Base-by-base conservation (phyloP, 306 rosid genomes). In the Urtica urens region DNA sequence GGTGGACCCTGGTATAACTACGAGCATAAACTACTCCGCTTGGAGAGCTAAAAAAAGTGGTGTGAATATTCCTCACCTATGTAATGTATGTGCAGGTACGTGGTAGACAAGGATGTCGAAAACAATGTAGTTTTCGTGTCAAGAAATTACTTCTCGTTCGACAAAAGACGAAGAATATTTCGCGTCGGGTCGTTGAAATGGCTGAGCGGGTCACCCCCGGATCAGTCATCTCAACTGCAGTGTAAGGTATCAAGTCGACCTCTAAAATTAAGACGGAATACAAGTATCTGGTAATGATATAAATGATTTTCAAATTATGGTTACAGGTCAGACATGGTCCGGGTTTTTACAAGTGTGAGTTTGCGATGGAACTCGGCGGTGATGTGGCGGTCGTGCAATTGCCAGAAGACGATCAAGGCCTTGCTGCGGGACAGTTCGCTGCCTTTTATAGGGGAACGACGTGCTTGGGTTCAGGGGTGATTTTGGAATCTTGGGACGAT, bases 321-420 rank as follows among this genome's bases (percentile, higher is more conserved):
- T 67, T 65, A 73, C 74, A 90, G 97, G 97, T 84, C 39, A 82
- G 97, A 62, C 97, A 90, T 51, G 97, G 95, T 58, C 97, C 95
- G 8, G 75, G 74, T 10, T 77, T 90, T 58, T 77, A 77, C 42
- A 44, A 68, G 41, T 90, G 97, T 59, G 71, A 63, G 52, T 66
- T 90, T 35, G 55, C 42, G 18, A 64, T 82, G 75, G 92, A 84
- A 69, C 58, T 41, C 25, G 60, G 57, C 50, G 69, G 57, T 60
- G 80, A 70, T 47, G 38, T 78, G 31, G 94, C 85, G 22, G 81
- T 84, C 1, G 95, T 84, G 60, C 63, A 25, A 30, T 69, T 84
- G 64, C 69, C 74, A 33, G 79, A 71, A 48, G 95, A 90, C 55
- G 97, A 84, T 62, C 97, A 84, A 67, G 97, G 97, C 55, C 80